A percentile compares a stretch with the other conserved stretches of the same genome.
Conservation (phyloP, 352 stramenopile species). For the Globisporangium spiculum region DNA sequence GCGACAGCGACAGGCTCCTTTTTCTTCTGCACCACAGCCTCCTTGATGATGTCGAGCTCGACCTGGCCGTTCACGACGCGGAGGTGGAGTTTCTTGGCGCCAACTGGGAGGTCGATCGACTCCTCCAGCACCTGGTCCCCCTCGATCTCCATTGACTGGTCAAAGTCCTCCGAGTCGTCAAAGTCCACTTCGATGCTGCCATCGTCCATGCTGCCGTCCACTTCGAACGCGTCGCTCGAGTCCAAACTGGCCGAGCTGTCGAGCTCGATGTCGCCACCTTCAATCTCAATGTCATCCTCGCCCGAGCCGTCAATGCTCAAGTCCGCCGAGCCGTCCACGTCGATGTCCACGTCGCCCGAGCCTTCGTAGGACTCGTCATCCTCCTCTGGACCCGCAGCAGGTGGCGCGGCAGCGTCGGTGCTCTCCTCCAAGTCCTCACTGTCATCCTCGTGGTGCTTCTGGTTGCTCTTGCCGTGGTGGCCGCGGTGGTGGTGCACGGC, state of each 20-base stretch:
- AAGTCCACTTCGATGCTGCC: constrained; percentile 40
- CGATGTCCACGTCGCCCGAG: constrained; percentile 24
- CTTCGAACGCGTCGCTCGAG: constrained; percentile 27
- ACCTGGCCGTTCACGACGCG: constrained; percentile 47
- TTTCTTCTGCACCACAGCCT: constrained; percentile 15
- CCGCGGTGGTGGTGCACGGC: constrained; percentile 12
- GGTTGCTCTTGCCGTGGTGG: constrained; percentile 7
- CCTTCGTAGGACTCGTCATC: constrained; percentile 16
- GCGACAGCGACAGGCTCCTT: constrained; percentile 10
- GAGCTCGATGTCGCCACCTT: constrained; percentile 24
- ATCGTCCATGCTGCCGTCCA: constrained; percentile 29
- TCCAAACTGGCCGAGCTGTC: constrained; percentile 27
- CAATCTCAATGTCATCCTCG: constrained; percentile 26
- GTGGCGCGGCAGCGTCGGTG: background rate
- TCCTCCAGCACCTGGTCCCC: constrained; percentile 38
- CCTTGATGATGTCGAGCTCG: constrained; percentile 54
- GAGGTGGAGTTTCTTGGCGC: constrained; percentile 43
- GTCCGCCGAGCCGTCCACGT: constrained; percentile 23
- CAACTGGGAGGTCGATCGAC: constrained; percentile 43
- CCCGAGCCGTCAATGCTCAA: constrained; percentile 29
- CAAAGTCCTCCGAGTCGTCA: constrained; percentile 45
- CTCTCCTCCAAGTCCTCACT: background rate
- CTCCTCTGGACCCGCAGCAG: constrained; percentile 11
- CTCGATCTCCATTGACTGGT: constrained; percentile 44
- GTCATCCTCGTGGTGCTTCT: constrained; percentile 4